Base-by-base conservation (phyloP, 352 stramenopile genomes). In the Phytophthora quininea region DNA sequence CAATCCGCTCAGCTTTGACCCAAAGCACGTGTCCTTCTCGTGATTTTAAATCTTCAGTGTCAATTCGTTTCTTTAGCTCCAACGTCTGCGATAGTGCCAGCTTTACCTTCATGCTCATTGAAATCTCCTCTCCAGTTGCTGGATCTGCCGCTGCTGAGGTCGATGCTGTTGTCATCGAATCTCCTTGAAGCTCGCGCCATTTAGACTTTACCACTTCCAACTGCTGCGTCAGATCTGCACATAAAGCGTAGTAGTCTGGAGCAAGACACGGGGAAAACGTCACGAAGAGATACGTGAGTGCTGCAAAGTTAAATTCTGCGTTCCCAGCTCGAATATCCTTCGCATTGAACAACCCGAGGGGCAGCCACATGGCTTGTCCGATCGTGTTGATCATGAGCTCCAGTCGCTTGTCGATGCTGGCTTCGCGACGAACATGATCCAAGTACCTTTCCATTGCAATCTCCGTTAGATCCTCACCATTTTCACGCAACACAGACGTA, bases 401-500 rank as follows among this genome's bases (percentile, higher is more conserved):
- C 24, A 94, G 62, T 3, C 84, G 71, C 40, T 90, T 90, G 55
- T 86, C 69, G 24, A 83, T 55, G 6, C 64, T 77, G 6, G 67
- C 64, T 43, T 94, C 86, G 3, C 64, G 68, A 9, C 69, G 73
- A 35, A 94, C 73, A 63, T 86, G 75, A 29, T 92, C 84, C 50
- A 91, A 12, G 57, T 91, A 94, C n/a, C 84, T 69, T 57, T 90
- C 86, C 74, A 90, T 86, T 3, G 74, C 77, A 54, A 92, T 90
- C 55, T 92, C 86, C 0, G 84, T 94, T 11, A 94, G 67, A n/a
- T 91, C 84, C 15, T 92, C 79, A 19, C 86, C 84, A 62, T 92
- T 94, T 50, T 94, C 86, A 15, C 86, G 84, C 54, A 91, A 56
- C 31, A 91, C 73, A 0, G 84, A 89, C 33, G 80, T 73, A 0